Conservation (phyloP, 208 protist species). For the Leishmania mexicana region DNA sequence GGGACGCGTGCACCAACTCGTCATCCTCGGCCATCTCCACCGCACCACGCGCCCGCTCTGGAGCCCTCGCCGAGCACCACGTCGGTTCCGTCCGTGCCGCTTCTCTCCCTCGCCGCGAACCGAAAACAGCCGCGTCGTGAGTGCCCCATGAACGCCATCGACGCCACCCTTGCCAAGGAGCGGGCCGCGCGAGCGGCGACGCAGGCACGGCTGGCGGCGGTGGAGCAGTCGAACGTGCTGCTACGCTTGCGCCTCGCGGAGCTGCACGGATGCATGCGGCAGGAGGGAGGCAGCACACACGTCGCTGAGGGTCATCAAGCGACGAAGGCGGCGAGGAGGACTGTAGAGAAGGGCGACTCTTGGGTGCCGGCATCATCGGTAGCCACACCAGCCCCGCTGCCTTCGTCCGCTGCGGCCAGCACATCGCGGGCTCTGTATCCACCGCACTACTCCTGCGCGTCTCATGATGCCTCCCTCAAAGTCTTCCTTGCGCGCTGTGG, state of each 20-base stretch:
- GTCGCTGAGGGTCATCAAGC: background rate
- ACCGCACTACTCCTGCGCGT: constrained; percentile 15
- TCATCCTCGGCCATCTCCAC: background rate
- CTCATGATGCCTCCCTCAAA: constrained; percentile 6
- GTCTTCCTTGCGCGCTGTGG: constrained; percentile 30
- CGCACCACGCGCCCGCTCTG: background rate
- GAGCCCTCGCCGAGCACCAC: background rate
- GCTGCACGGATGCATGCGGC: background rate
- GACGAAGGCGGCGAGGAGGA: background rate
- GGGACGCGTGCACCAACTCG: background rate
- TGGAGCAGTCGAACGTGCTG: constrained; percentile 22
- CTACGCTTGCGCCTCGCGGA: constrained; percentile 23
- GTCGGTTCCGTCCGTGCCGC: background rate
- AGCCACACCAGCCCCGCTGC: background rate
- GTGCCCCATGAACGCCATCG: background rate
- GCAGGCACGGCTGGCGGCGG: constrained; percentile 6
- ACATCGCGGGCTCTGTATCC: constrained; percentile 9
- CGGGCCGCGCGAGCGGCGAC: background rate
- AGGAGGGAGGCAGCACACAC: background rate
- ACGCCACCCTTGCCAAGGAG: background rate
- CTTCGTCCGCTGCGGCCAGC: background rate
- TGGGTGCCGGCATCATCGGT: background rate
- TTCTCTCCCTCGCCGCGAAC: background rate
- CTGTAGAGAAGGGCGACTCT: no score
- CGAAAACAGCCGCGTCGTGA: background rate